Base-by-base conservation (phyloP, 768 basidiomycete genomes). In the Tulasnella sp. region DNA sequence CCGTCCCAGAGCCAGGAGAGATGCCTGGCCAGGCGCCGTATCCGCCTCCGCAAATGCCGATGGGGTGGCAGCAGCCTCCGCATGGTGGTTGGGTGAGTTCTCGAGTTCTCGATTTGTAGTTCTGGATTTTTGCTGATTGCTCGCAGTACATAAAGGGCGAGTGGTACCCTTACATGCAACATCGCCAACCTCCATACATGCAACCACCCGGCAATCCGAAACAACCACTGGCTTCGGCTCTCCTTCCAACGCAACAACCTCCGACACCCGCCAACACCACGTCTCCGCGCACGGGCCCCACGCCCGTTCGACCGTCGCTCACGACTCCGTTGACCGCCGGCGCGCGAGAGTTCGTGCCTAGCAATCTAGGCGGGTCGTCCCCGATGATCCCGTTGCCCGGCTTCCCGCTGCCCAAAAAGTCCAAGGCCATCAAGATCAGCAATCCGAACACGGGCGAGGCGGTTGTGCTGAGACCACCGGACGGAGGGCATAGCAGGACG, bases 331-430 rank as follows among this genome's bases (percentile, higher is more conserved):
- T 94, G 74, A 94, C 92, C 84, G 89, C 90, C 3, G 88, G 88
- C 83, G 93, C 94, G 3, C 89, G 85, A 80, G 84, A 92, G 3
- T 95, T 95, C 84, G 91, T 94, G 24, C 93, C 94, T 8, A 84
- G 86, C n/a, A n/a, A 20, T 12, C 6, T 48, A 16, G 44, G 76
- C 34, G 28, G 8, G 6, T 28, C 44, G 28, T 48, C 44, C 2
- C 37, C 42, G 2, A n/a, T 40, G 44, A 40, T n/a, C 22, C 34
- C n/a, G 20, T 46, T 24, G 5, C 73, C 73, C 22, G 73, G 73
- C 44, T 74, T 74, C 73, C 73, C 73, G 40, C 83, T 86, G 16
- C 86, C 88, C 16, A 80, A 85, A 20, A 85, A 87, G 50, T 82
- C 85, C 37, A 76, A 76, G 83, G 87, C 91, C 60, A 89, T 90